These are phyloP conservation scores for Barnettozyma siamensis DNA, from an alignment of 805 yeast genomes.

Conservation along the genomic window DNA sequence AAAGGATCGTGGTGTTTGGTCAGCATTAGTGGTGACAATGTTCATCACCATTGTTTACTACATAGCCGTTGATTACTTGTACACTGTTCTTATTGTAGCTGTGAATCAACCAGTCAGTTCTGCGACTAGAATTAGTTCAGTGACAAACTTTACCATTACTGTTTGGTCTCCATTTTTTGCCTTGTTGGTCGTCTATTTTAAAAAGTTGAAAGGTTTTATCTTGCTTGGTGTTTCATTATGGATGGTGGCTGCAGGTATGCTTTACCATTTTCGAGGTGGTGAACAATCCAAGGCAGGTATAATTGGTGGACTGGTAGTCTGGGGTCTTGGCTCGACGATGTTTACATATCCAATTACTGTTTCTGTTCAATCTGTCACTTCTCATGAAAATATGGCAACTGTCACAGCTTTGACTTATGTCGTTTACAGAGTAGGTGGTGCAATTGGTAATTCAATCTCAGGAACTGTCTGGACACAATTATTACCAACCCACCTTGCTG, in stretches of 20 bases:
- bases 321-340: conserved; percentile 69
- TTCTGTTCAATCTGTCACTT: conserved; percentile 52
- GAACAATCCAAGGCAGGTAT: conserved; percentile 45
- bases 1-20: conserved; percentile 68
- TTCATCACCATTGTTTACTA: conserved; percentile 57
- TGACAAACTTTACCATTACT: conserved; percentile 58
- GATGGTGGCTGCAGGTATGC: conserved; percentile 53
- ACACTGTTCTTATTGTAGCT: conserved; percentile 60
- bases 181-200: conserved; percentile 38
- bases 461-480: conserved; percentile 72
- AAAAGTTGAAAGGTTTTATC: conserved; percentile 53
- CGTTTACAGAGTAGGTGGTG: conserved; percentile 56
- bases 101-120: conserved; percentile 52
- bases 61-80: conserved; percentile 66
- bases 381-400: conserved; percentile 66
- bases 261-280: conserved; percentile 53
- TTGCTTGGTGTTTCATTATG: conserved; percentile 54
- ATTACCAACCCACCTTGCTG: conserved; percentile 38
- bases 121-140: conserved; percentile 56
- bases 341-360: conserved; percentile 65
- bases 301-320: conserved; percentile 56
- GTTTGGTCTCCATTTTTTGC: conserved; percentile 56
- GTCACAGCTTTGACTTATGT: conserved; percentile 54
- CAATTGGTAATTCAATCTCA: conserved; percentile 55
- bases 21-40: conserved; percentile 56